These are phyloP conservation scores for Microascus cirrosus DNA, from an alignment of 2,329 filamentous ascomycete species.

Conservation along the genomic window DNA sequence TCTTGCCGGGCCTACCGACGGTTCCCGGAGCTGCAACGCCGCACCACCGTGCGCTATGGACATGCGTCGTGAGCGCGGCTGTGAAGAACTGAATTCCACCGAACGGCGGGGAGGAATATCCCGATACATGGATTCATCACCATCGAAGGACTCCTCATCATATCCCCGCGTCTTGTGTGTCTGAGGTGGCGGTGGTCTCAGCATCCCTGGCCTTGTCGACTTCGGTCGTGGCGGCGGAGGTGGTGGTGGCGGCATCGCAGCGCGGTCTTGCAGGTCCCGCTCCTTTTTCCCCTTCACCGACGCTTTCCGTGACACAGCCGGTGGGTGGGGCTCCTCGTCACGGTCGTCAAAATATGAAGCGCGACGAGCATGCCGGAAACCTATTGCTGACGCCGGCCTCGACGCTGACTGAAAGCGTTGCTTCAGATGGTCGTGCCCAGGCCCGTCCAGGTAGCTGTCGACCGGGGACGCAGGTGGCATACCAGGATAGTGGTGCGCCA, in stretches of 20 bases:
- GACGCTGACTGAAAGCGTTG: slow-evolving; percentile 1
- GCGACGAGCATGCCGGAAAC: neutral
- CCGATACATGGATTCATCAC: neutral
- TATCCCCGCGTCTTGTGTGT: slow-evolving; percentile 4
- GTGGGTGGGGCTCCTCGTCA: neutral
- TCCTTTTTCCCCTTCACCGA: slow-evolving; percentile 2
- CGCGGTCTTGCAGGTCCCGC: slow-evolving; percentile 1
- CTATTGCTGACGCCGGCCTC: slow-evolving; percentile 1
- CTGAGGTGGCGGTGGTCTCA: slow-evolving; percentile 3
- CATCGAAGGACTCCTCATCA: slow-evolving; percentile 5
- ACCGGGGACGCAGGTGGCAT: slow-evolving; percentile 1
- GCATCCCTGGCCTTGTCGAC: neutral
- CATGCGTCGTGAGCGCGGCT: slow-evolving; percentile 2
- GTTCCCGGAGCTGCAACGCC: slow-evolving; percentile 1
- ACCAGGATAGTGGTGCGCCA: neutral
- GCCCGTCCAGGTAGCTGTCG: slow-evolving; percentile 1
- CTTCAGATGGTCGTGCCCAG: slow-evolving; percentile 1
- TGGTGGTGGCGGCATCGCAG: slow-evolving; percentile 14
- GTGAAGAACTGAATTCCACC: neutral
- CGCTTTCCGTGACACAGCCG: neutral
- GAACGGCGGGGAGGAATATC: slow-evolving; percentile 1
- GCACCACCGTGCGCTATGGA: neutral
- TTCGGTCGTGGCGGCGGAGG: neutral
- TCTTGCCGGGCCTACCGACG: neutral
- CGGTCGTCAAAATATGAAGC: slow-evolving; percentile 1